These are phyloP conservation scores for Beauveria caledonica DNA, from an alignment of 2,329 filamentous ascomycete genomes.

Conservation along the genomic window DNA sequence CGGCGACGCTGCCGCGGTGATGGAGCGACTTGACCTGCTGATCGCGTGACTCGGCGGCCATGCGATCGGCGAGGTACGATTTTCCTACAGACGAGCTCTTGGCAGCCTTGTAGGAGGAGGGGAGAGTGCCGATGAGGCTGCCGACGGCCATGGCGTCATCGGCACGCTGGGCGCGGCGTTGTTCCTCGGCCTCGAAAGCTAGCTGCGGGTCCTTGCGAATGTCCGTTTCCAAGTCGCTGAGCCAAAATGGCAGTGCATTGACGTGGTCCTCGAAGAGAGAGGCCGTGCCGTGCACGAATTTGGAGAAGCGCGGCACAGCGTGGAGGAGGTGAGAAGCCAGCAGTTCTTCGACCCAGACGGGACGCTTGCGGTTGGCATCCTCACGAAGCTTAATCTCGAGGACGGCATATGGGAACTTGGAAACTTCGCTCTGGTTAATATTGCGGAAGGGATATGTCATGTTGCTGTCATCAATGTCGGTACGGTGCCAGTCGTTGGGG, in stretches of 20 bases:
- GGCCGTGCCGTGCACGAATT: slow-evolving; percentile 91
- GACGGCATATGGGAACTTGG: slow-evolving; percentile 81
- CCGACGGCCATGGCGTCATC: slow-evolving; percentile 87
- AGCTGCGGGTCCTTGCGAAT: slow-evolving; percentile 87
- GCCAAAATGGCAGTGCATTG: slow-evolving; percentile 94
- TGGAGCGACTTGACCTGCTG: slow-evolving; percentile 22
- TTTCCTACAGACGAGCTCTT: slow-evolving; percentile 60
- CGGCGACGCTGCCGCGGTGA: slow-evolving; percentile 18
- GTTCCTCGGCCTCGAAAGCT: slow-evolving; percentile 87
- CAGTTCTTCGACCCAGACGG: slow-evolving; percentile 82
- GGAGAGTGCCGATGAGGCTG: slow-evolving; percentile 63
- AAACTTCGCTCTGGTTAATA: slow-evolving; percentile 85
- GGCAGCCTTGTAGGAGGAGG: slow-evolving; percentile 48
- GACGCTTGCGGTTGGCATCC: slow-evolving; percentile 55
- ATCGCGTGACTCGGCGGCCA: slow-evolving; percentile 37
- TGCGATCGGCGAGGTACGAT: slow-evolving; percentile 52
- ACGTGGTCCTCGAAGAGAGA: slow-evolving; percentile 92
- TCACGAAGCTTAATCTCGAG: slow-evolving; percentile 87
- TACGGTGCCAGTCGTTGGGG: slow-evolving; percentile 80
- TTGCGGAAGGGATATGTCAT: slow-evolving; percentile 83
- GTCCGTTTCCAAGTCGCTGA: slow-evolving; percentile 82
- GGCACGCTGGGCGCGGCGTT: slow-evolving; percentile 68
- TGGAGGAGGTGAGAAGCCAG: slow-evolving; percentile 91
- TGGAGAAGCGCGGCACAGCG: slow-evolving; percentile 83
- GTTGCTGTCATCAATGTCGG: slow-evolving; percentile 73